Conservation (phyloP, 768 basidiomycete genomes). For the Suillus subalutaceus region DNA sequence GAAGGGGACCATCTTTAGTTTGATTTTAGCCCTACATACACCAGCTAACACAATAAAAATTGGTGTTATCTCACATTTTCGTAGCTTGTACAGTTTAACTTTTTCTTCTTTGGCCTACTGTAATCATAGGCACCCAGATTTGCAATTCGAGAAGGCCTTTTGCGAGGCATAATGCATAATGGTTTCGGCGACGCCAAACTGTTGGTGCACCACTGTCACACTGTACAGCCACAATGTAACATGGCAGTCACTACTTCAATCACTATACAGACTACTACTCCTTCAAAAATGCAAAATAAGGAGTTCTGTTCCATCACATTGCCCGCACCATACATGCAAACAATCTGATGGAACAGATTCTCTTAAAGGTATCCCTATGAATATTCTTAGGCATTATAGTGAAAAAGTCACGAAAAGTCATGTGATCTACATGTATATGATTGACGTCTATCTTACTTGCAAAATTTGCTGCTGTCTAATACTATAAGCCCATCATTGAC, state of each 20-base stretch:
- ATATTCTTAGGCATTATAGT: neutral
- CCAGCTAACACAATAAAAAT: no score
- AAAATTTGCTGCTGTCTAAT: no score
- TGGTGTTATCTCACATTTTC: no score
- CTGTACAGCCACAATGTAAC: constrained; percentile 2
- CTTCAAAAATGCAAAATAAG: neutral
- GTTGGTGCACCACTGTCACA: neutral
- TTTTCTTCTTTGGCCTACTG: no score
- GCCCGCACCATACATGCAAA: neutral
- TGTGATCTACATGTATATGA: neutral
- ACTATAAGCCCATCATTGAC: no score
- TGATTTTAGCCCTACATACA: no score
- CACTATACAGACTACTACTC: neutral
- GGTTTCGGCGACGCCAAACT: neutral
- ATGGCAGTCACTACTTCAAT: neutral
- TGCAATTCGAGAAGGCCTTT: no score
- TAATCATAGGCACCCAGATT: no score
- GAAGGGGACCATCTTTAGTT: no score
- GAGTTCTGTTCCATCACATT: neutral
- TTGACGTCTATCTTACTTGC: neutral
- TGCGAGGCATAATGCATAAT: no score
- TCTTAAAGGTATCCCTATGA: neutral
- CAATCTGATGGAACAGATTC: constrained; percentile 1
- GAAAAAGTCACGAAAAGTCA: constrained; percentile 2
- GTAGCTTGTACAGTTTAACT: no score